Evolutionary conservation across 495 filamentous ascomycete genomes (phyloP).

Genomic region (Penicillium desertorum): DNA sequence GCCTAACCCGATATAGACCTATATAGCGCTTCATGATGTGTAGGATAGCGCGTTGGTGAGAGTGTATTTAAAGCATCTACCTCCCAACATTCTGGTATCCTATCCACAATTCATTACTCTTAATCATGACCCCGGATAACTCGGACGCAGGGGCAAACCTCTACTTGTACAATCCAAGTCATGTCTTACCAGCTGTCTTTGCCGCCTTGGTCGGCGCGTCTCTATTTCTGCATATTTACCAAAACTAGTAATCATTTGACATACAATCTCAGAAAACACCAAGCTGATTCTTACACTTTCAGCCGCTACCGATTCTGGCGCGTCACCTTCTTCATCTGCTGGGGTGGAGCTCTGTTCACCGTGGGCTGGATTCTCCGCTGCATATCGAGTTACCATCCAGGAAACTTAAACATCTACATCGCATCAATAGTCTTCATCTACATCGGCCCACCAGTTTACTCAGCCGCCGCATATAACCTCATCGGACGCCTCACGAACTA

Average conservation of each 20-base stretch:
- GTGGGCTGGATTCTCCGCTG: conserved; percentile 44
- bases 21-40: conserved; percentile 9
- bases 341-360: conserved; percentile 40
- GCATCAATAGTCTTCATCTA: conserved; percentile 53
- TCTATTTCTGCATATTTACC: conserved; percentile 36
- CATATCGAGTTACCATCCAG: conserved; percentile 37
- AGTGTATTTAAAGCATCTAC: background rate
- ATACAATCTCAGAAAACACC: background rate
- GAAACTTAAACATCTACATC: conserved; percentile 46
- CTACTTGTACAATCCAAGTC: conserved; percentile 40
- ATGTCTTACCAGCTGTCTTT: conserved; percentile 42
- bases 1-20: conserved; percentile 5
- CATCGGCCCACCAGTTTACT: conserved; percentile 53
- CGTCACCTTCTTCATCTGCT: conserved; percentile 48
- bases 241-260: conserved; percentile 35
- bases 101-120: background rate
- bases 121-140: conserved; percentile 15
- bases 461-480: conserved; percentile 58
- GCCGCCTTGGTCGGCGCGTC: conserved; percentile 38
- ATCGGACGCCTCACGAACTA: conserved; percentile 55
- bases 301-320: conserved; percentile 43
- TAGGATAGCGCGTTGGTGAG: background rate
- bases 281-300: background rate
- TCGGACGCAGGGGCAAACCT: conserved; percentile 7
- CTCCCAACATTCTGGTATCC: background rate